Evolutionary conservation across 2,329 filamentous ascomycete genomes (phyloP).

Genomic region (Cytospora leucostoma): DNA sequence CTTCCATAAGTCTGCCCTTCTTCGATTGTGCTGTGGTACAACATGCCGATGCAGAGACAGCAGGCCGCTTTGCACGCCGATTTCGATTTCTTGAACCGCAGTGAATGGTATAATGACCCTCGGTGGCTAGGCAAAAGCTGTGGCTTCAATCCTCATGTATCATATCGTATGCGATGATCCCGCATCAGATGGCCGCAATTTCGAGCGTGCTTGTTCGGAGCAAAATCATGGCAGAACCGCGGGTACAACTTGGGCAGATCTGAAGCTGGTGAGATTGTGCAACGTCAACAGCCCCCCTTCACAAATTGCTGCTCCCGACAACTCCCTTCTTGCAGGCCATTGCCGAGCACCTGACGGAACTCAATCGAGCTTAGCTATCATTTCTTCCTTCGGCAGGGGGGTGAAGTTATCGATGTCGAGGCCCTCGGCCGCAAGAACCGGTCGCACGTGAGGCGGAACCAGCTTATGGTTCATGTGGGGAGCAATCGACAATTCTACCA

Average conservation of each 20-base stretch:
- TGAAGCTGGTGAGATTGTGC: constrained; percentile 17
- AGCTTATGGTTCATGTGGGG: constrained; percentile 84
- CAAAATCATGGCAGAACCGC: constrained; percentile 17
- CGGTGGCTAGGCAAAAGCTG: constrained; percentile 22
- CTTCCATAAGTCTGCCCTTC: constrained; percentile 33
- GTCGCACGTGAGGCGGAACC: constrained; percentile 79
- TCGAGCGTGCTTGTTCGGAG: constrained; percentile 21
- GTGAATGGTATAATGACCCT: constrained; percentile 8
- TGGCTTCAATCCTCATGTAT: constrained; percentile 13
- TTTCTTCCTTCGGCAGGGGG: constrained; percentile 88
- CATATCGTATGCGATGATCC: constrained; percentile 22
- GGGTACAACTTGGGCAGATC: constrained; percentile 22
- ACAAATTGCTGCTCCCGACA: constrained; percentile 23
- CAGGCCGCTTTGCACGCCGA: constrained; percentile 7
- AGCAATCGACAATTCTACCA: constrained; percentile 88
- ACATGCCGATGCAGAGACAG: constrained; percentile 8
- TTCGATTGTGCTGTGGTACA: constrained; percentile 13
- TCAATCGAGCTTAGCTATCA: constrained; percentile 98
- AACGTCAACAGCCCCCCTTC: constrained; percentile 8
- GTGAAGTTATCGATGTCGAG: constrained; percentile 94
- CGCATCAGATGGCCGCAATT: constrained; percentile 19
- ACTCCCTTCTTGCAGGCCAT: constrained; percentile 19
- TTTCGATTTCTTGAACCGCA: constrained; percentile 15
- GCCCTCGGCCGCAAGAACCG: constrained; percentile 72
- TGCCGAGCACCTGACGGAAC: constrained; percentile 35